Evolutionary conservation across 1,284 basidiomycete genomes (phyloP), one percentile per base, ranked within the genome.

Genomic region (Omphalotus olearius): DNA sequence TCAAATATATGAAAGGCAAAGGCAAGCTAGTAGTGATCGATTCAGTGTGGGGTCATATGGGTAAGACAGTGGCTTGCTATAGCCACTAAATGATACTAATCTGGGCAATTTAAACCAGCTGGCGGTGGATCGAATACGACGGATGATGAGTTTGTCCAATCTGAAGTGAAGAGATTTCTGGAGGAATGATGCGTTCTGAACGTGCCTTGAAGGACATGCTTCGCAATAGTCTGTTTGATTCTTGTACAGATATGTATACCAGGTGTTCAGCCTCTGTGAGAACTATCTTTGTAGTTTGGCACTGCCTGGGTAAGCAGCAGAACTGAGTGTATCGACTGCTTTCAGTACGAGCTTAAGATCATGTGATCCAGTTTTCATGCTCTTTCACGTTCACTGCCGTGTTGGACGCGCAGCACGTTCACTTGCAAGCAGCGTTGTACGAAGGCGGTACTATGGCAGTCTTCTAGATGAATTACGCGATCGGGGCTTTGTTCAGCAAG

Each of bases 31-130:
- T 74, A 4, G 65, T 82, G 1, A 80, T 82, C 37, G 68, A 75
- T 51, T 79, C 79, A 9, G 69, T 76, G 10, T 81, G 80, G 78
- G 79, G 81, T 3, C 80, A 83, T 63, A 68, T 76, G 67, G 73
- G 79, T 78, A 50, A 50, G 75, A 13, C 23, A 20, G 13, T 46
- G 18, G 30, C 23, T 18, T 48, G 37, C 20, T 41, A 30, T 3
- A 30, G 5, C n/a, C 6, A 28, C 16, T 14, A 13, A 17, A 9
- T 4, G 4, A 33, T 33, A 33, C 30, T 33, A 33, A 33, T 13
- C 13, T 2, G 9, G 30, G 30, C 30, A 39, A 49, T 6, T 4
- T 13, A 44, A 40, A 6, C 25, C 50, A 73, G 75, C 72, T 50
- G 74, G 75, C n/a, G 71, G 70, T 38, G 74, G 71, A 14, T 53